A percentile compares a stretch with the other conserved stretches of the same genome.
phyloP scores from a whole-genome alignment of 1,284 basidiomycete species.

The Rhodotorula mucilaginosa region DNA sequence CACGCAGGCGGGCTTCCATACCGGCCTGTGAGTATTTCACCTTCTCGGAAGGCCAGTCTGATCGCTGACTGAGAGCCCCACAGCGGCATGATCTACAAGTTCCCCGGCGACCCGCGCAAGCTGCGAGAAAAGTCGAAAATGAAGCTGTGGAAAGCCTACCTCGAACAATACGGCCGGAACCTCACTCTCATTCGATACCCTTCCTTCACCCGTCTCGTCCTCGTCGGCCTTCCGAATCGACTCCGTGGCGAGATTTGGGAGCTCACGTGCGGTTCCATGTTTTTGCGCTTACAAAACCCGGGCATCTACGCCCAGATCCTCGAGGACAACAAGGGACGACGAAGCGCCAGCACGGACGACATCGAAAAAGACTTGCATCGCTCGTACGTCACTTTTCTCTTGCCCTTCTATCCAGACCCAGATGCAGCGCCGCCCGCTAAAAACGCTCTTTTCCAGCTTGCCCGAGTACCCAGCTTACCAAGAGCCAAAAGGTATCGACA shows the following conservation, averaged over 20 bases:
- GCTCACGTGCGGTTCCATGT: constrained; percentile 89
- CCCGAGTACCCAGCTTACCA: constrained; percentile 96
- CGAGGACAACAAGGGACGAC: constrained; percentile 73
- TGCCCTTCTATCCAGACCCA: too few species aligned
- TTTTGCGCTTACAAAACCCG: constrained; percentile 77
- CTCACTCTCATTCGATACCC: constrained; percentile 92
- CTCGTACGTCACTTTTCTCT: constrained; percentile 21
- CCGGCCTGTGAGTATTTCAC: constrained; percentile 58
- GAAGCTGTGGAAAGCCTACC: constrained; percentile 91
- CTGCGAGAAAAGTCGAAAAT: constrained; percentile 94
- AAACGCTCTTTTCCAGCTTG: constrained; percentile 56
- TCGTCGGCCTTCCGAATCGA: constrained; percentile 93
- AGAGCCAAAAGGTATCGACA: constrained; percentile 75
- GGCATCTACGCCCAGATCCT: constrained; percentile 80
- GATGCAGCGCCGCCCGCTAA: background rate
- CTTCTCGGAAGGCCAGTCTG: background rate
- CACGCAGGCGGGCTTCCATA: constrained; percentile 59
- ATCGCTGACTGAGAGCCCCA: background rate
- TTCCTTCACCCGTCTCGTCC: constrained; percentile 90
- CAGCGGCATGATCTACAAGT: constrained; percentile 76
- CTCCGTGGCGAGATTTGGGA: constrained; percentile 99
- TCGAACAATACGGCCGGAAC: constrained; percentile 78
- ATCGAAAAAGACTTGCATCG: constrained; percentile 98
- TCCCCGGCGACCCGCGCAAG: constrained; percentile 92
- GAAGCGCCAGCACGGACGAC: constrained; percentile 90